Evolutionary conservation across 2,329 filamentous ascomycete genomes (phyloP).

Genomic region (Cladosporium colombiae): DNA sequence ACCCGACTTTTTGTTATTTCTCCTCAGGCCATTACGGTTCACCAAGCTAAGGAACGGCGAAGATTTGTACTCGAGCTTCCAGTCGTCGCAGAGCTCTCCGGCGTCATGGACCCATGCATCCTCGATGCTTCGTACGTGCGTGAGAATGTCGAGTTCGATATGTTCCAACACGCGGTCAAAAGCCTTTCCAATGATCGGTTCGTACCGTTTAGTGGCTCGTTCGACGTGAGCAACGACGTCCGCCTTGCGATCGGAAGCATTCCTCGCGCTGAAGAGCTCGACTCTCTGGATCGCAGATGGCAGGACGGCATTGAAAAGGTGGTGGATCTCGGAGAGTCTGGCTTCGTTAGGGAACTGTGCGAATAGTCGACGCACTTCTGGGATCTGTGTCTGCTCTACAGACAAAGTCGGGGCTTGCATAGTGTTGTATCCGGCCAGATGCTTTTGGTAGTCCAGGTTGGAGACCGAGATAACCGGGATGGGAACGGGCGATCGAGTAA

Average conservation of each 20-base stretch:
- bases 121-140: background rate
- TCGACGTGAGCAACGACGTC: conserved; percentile 3
- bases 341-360: conserved; percentile 21
- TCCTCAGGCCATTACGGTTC: conserved; percentile 2
- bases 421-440: conserved; percentile 20
- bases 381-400: conserved; percentile 24
- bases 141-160: background rate
- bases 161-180: background rate
- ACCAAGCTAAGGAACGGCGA: conserved; percentile 8
- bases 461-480: background rate
- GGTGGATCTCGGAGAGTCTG: conserved; percentile 22
- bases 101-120: background rate
- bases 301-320: conserved; percentile 10
- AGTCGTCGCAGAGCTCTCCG: background rate
- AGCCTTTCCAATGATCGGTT: background rate
- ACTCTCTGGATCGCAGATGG: conserved; percentile 20
- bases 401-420: conserved; percentile 20
- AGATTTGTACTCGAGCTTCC: conserved; percentile 3
- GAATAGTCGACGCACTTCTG: conserved; percentile 16
- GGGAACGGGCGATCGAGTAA: background rate
- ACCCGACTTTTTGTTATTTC: background rate
- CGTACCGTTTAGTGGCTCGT: background rate
- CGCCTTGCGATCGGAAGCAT: background rate
- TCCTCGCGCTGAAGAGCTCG: conserved; percentile 14
- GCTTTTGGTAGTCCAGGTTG: background rate